These are phyloP conservation scores for Paratinospora sagittata DNA, from an alignment of 164 flowering plant species.

Conservation along the genomic window DNA sequence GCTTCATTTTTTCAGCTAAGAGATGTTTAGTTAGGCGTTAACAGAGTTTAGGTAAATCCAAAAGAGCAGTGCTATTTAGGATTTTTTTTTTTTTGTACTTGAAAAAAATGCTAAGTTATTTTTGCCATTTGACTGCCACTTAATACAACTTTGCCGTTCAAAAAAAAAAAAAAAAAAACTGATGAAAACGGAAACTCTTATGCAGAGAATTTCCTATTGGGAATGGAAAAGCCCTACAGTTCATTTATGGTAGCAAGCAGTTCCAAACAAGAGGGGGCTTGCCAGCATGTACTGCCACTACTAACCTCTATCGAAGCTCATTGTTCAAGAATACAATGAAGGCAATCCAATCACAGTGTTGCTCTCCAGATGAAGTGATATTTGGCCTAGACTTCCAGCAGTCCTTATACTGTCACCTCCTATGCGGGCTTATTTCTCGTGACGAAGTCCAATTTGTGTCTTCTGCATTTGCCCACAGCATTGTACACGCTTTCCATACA, in stretches of 20 bases:
- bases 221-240: slow-evolving; percentile 71
- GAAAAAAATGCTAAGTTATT: no score
- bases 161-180: no score
- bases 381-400: slow-evolving; percentile 80
- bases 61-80: no score
- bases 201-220: slow-evolving; percentile 73
- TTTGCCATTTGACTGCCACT: no score
- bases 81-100: no score
- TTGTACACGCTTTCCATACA: slow-evolving; percentile 65
- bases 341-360: slow-evolving; percentile 46
- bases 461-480: slow-evolving; percentile 83
- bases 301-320: slow-evolving; percentile 58
- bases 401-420: slow-evolving; percentile 82
- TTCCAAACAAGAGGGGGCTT: slow-evolving; percentile 72
- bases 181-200: background rate
- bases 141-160: no score
- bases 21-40: no score
- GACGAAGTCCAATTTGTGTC: slow-evolving; percentile 63
- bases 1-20: no score
- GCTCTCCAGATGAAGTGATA: slow-evolving; percentile 94
- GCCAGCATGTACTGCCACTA: slow-evolving; percentile 71
- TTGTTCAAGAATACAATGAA: slow-evolving; percentile 54
- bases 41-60: no score
- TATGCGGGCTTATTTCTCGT: slow-evolving; percentile 64
- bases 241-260: slow-evolving; percentile 84